phyloP scores from a whole-genome alignment of 495 filamentous ascomycete species.

The Aspergillus saccharolyticus region DNA sequence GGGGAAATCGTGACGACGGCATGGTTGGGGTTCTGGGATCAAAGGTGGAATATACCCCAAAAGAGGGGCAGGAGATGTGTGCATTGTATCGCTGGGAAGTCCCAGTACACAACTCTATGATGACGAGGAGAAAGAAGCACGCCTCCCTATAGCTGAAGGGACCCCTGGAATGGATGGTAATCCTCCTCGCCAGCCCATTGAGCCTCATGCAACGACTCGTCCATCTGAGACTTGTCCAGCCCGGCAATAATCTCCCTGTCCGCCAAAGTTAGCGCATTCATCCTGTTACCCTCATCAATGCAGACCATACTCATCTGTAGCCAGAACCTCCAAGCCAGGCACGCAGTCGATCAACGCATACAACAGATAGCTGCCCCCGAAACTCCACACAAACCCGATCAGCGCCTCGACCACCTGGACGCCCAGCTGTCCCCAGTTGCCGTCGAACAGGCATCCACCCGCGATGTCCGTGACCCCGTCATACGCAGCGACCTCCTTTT shows the following conservation, averaged over 20 bases:
- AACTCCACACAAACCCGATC: constrained; percentile 37
- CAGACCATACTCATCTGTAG: constrained; percentile 28
- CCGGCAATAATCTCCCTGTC: constrained; percentile 39
- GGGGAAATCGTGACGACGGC: too few species aligned
- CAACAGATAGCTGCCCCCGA: constrained; percentile 26
- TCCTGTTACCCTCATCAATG: background rate
- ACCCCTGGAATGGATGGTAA: constrained; percentile 37
- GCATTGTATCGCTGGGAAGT: too few species aligned
- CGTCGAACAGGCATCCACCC: constrained; percentile 42
- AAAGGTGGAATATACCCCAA: too few species aligned
- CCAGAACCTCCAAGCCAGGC: constrained; percentile 31
- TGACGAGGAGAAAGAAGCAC: background rate
- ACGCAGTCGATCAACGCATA: constrained; percentile 30
- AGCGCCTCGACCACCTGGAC: constrained; percentile 44
- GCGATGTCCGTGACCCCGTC: constrained; percentile 35
- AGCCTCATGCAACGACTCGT: constrained; percentile 37
- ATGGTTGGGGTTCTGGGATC: too few species aligned
- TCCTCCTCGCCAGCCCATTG: constrained; percentile 38
- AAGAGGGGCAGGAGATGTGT: too few species aligned
- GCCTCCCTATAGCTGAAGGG: constrained; percentile 9
- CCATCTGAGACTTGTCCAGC: constrained; percentile 46
- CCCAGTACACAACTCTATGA: too few species aligned
- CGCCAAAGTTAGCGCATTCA: background rate
- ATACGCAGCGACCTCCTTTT: constrained; percentile 37
- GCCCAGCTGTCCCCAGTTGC: constrained; percentile 50